These are phyloP conservation scores for Zasmidium cellare DNA, from an alignment of 2,329 filamentous ascomycete species.

Conservation along the genomic window DNA sequence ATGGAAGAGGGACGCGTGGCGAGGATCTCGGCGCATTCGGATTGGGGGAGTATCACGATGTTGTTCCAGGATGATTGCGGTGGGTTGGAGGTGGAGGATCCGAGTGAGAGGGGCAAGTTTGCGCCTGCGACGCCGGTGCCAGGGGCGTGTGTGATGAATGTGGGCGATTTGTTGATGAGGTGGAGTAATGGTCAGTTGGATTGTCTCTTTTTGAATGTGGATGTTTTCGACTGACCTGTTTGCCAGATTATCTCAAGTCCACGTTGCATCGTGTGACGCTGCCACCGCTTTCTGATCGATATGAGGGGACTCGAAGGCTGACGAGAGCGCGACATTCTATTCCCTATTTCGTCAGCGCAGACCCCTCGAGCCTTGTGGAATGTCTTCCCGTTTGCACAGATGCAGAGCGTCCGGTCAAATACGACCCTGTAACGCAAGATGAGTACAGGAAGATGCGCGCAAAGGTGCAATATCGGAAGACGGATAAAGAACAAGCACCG, in stretches of 20 bases:
- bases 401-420: slow-evolving; percentile 37
- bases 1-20: slow-evolving; percentile 34
- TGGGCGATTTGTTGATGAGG: slow-evolving; percentile 42
- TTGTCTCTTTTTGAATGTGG: neutral
- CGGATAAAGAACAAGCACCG: neutral
- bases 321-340: slow-evolving; percentile 41
- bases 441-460: slow-evolving; percentile 38
- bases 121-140: slow-evolving; percentile 32
- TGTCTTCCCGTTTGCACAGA: slow-evolving; percentile 38
- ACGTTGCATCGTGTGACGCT: slow-evolving; percentile 42
- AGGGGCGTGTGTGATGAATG: slow-evolving; percentile 40
- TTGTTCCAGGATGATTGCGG: slow-evolving; percentile 45
- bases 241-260: slow-evolving; percentile 35
- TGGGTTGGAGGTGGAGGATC: slow-evolving; percentile 42
- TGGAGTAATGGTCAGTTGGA: slow-evolving; percentile 35
- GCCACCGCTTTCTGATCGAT: slow-evolving; percentile 27
- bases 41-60: slow-evolving; percentile 44
- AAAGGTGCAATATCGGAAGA: slow-evolving; percentile 16
- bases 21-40: slow-evolving; percentile 42
- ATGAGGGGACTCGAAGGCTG: slow-evolving; percentile 27
- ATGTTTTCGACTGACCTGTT: neutral
- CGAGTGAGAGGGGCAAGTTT: slow-evolving; percentile 30
- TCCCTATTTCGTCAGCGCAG: slow-evolving; percentile 42
- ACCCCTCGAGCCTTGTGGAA: slow-evolving; percentile 41
- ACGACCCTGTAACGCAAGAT: slow-evolving; percentile 40